These are phyloP conservation scores for Pezicula neosporulosa DNA, from an alignment of 2,329 filamentous ascomycete species.

Conservation along the genomic window DNA sequence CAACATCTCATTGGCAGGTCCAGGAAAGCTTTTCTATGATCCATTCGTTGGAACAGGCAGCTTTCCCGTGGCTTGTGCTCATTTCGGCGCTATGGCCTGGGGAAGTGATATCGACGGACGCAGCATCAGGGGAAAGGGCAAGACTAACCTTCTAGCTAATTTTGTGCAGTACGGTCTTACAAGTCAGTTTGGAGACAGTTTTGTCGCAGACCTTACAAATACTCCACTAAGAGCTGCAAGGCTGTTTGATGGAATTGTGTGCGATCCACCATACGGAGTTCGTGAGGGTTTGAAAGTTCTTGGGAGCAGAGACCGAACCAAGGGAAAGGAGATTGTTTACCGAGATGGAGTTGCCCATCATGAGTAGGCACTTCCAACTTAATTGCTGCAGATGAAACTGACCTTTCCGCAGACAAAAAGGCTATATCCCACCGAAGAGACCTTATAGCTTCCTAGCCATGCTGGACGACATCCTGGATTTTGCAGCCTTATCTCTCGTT, in stretches of 20 bases:
- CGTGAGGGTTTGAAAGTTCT: constrained; percentile 88
- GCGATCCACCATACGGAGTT: constrained; percentile 94
- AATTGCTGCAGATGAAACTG: constrained; percentile 4
- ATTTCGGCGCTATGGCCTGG: constrained; percentile 80
- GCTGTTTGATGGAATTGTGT: constrained; percentile 85
- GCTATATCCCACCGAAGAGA: constrained; percentile 82
- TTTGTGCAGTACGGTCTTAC: constrained; percentile 79
- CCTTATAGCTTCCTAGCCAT: constrained; percentile 91
- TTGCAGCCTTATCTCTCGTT: constrained; percentile 73
- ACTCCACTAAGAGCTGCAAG: constrained; percentile 61
- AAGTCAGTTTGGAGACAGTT: constrained; percentile 67
- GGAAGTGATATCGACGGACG: constrained; percentile 94
- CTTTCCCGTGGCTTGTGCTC: constrained; percentile 84
- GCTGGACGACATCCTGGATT: constrained; percentile 84
- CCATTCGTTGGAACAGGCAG: constrained; percentile 95
- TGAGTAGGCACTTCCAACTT: constrained; percentile 44
- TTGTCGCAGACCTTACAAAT: constrained; percentile 85
- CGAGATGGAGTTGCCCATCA: constrained; percentile 69
- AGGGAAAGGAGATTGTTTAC: constrained; percentile 53
- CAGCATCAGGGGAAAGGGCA: constrained; percentile 69
- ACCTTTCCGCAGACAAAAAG: constrained; percentile 43
- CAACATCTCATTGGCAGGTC: constrained; percentile 79
- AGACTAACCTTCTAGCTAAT: constrained; percentile 58
- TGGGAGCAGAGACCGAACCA: constrained; percentile 67
- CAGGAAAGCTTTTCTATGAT: constrained; percentile 87